Conservation (phyloP, 768 basidiomycete species). For the Pleurotus citrinopileatus region DNA sequence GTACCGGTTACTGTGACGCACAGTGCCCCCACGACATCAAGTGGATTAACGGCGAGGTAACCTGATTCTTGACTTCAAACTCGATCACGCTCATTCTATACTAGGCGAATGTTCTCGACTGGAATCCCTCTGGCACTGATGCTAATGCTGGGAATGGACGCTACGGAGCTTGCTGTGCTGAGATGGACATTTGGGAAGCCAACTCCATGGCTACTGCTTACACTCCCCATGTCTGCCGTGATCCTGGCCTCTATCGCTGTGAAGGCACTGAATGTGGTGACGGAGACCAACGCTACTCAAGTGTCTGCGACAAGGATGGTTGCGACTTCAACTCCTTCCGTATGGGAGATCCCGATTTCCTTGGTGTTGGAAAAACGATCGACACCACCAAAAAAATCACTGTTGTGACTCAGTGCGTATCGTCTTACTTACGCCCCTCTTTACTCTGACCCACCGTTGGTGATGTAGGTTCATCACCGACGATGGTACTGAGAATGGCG, state of each 20-base stretch:
- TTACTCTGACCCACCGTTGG: not conserved
- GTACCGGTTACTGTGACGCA: conserved; percentile 21
- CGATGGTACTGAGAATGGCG: conserved; percentile 15
- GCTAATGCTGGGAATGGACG: conserved; percentile 36
- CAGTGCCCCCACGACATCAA: conserved; percentile 47
- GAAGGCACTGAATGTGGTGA: conserved; percentile 27
- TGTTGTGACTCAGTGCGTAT: conserved; percentile 33
- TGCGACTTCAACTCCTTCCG: conserved; percentile 53
- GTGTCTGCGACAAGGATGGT: conserved; percentile 41
- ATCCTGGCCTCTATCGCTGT: conserved; percentile 31
- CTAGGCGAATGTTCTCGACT: conserved; percentile 6
- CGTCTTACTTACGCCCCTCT: not conserved
- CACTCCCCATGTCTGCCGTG: conserved; percentile 37
- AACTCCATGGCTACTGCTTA: conserved; percentile 37
- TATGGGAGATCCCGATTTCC: conserved; percentile 36
- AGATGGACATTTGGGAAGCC: conserved; percentile 48
- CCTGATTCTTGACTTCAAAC: conserved; percentile 27
- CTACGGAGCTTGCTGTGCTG: conserved; percentile 38
- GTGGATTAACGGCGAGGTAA: conserved; percentile 44
- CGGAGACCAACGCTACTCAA: conserved; percentile 8
- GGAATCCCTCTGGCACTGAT: conserved; percentile 15
- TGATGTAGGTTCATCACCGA: conserved; percentile 33
- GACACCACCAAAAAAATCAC: conserved; percentile 38
- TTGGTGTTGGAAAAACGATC: conserved; percentile 35
- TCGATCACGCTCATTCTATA: not conserved